Evolutionary conservation across 1,284 basidiomycete species (phyloP), one percentile per base, ranked within the genome.

Genomic region (Tylopilus sp.): DNA sequence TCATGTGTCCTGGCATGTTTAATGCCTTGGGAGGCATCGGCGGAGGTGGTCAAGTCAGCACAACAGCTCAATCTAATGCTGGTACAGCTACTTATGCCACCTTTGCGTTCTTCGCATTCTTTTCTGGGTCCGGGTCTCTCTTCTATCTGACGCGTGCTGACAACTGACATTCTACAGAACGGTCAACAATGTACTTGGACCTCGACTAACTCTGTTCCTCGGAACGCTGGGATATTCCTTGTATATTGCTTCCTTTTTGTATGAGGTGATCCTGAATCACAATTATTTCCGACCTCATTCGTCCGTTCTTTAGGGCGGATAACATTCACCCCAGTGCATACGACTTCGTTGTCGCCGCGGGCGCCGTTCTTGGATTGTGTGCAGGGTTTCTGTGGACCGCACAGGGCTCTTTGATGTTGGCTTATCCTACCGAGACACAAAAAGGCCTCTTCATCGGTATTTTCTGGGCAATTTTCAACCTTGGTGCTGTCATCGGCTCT

Each of bases 331-430:
- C 74, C 8, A 63, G 72, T 41, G 77, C 79, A 10, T 74, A 75
- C 40, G 71, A 71, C 23, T 91, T 89, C 58, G 84, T 88, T 46
- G 84, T 93, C 55, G 79, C 75, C 26, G 77, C 89, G 0, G 92
- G 91, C 29, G 88, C 88, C 26, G 71, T 93, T 50, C 82, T 94
- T 15, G 92, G 92, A 39, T 60, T 92, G 44, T 92, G 88, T 60
- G 92, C 92, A 12, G 88, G 86, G 40, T 65, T 93, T 23, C 73
- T 94, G n/a, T 92, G 89, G 90, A 84, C 87, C 0, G 86, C 87
- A 1, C 91, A 93, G 61, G 90, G 90, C 16, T 82, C 82, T 6
- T 71, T 92, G 53, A 92, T 92, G 84, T 73, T 94, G 59, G 77
- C 86, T 1, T 94, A 92, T 65, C 85, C 89, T 0, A 89, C 83